phyloP scores from a whole-genome alignment of 352 stramenopile genomes.

The Pythium vanterpoolii region DNA sequence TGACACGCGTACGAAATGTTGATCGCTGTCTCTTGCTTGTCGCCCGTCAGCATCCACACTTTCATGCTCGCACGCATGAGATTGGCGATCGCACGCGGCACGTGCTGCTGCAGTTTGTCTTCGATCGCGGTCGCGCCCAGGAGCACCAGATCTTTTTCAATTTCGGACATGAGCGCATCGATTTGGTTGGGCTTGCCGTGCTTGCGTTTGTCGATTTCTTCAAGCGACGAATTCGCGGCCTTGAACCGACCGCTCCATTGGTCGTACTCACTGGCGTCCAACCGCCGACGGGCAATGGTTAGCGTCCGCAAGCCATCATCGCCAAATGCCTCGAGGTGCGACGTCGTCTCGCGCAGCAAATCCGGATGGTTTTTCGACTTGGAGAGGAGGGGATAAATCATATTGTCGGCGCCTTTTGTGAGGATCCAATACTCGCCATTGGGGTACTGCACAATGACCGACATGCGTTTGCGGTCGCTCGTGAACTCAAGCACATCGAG shows the following conservation, averaged over 20 bases:
- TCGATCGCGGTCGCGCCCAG: conserved; percentile 91
- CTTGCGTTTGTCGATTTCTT: conserved; percentile 58
- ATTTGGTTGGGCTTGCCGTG: no score
- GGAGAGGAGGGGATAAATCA: conserved; percentile 64
- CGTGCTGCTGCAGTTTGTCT: conserved; percentile 90
- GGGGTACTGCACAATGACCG: conserved; percentile 84
- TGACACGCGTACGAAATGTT: conserved; percentile 88
- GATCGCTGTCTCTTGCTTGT: conserved; percentile 94
- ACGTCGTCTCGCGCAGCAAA: no score
- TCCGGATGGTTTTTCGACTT: conserved; percentile 28
- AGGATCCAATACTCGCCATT: conserved; percentile 49
- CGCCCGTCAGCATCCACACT: conserved; percentile 94
- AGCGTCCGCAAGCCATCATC: conserved; percentile 83
- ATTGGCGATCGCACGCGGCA: conserved; percentile 83
- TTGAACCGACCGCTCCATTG: conserved; percentile 64
- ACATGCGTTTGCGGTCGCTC: conserved; percentile 97
- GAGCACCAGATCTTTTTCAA: conserved; percentile 77
- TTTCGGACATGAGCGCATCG: conserved; percentile 53
- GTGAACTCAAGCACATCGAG: conserved; percentile 86
- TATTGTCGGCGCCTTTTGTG: conserved; percentile 83
- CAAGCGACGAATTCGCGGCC: conserved; percentile 51
- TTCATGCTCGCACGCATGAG: conserved; percentile 90
- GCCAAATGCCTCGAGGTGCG: conserved; percentile 76
- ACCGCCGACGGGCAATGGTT: conserved; percentile 57
- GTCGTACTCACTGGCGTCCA: conserved; percentile 57